phyloP scores from a whole-genome alignment of 192 early-diverging fungal genomes.

The Backusella mclennaniae region DNA sequence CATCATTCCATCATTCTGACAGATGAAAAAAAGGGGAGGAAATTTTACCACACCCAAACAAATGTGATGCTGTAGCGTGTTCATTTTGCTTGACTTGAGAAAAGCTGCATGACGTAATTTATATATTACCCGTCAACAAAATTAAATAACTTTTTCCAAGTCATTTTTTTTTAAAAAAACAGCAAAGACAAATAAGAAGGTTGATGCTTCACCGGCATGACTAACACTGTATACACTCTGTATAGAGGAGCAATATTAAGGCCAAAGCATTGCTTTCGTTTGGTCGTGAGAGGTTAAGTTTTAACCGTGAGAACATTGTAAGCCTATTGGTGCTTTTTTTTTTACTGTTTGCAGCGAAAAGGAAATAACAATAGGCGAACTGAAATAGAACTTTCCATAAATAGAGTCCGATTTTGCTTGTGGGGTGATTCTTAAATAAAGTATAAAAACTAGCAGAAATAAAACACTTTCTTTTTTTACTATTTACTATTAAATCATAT shows the following conservation, averaged over 20 bases:
- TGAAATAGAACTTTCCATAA: not conserved
- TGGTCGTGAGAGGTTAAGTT: not conserved
- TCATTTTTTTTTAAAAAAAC: too few species aligned
- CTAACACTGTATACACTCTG: too few species aligned
- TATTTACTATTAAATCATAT: not conserved
- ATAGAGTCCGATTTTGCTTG: not conserved
- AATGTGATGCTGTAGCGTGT: too few species aligned
- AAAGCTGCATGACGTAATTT: too few species aligned
- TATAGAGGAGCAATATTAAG: too few species aligned
- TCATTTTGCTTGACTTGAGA: too few species aligned
- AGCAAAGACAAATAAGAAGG: too few species aligned
- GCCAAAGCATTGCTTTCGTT: not conserved
- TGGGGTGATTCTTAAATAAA: constrained; percentile 10
- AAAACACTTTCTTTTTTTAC: not conserved
- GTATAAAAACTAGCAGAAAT: not conserved
- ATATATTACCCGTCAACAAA: too few species aligned
- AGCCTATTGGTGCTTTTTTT: not conserved
- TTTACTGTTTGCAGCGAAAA: not conserved
- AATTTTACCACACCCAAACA: too few species aligned
- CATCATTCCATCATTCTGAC: too few species aligned
- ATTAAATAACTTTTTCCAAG: too few species aligned
- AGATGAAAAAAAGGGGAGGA: not conserved
- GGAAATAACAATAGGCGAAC: not conserved
- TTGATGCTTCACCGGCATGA: too few species aligned
- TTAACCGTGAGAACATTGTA: not conserved